Base-by-base conservation (phyloP, 192 early-diverging fungal genomes). In the Linnemannia elongata region DNA sequence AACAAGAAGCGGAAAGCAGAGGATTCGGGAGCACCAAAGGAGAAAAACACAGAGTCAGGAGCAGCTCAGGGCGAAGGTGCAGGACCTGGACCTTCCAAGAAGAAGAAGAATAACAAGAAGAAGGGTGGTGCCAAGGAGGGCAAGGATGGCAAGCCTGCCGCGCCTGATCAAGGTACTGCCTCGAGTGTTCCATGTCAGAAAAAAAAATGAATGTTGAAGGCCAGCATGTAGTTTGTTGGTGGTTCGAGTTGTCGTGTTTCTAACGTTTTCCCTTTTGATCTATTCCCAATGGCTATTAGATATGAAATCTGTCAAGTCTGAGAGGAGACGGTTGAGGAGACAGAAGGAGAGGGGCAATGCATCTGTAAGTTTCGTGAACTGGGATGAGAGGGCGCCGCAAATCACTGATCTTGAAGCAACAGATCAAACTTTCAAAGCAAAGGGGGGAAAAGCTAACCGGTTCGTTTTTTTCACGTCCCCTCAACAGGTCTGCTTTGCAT, bases 401-500 rank as follows among this genome's bases (percentile, higher is more conserved):
- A 45, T 45, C 18, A 12, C 27, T 69, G 38, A 47, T 41, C 30
- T 49, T 15, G 35, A 17, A 33, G 69, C 33, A 13, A 24, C 17
- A 27, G 69, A 47, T 13, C n/a, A 27, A 42, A 4, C 12, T n/a
- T n/a, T 17, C 69, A 5, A 38, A 20, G 4, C 5, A 7, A 35
- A 70, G 12, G 8, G 36, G 13, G 27, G 18, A 35, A 69, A 54
- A n/a, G 6, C 55, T 63, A 63, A 38, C 42, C 5, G 13, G 0
- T 63, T 22, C 33, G 7, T 30, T 45, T 9, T 13, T 44, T 38
- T 6, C 17, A 49, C 57, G 30, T 52, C 15, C 15, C 17, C 15
- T 20, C 15, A 47, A 7, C 47, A 96, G 90, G 91, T 93, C 8
- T 99, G 97, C 89, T 99, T 97, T 89, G 91, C 93, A 8, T 99